These are phyloP conservation scores for Rhodotorula taiwanensis DNA, from an alignment of 768 basidiomycete genomes.

Conservation along the genomic window DNA sequence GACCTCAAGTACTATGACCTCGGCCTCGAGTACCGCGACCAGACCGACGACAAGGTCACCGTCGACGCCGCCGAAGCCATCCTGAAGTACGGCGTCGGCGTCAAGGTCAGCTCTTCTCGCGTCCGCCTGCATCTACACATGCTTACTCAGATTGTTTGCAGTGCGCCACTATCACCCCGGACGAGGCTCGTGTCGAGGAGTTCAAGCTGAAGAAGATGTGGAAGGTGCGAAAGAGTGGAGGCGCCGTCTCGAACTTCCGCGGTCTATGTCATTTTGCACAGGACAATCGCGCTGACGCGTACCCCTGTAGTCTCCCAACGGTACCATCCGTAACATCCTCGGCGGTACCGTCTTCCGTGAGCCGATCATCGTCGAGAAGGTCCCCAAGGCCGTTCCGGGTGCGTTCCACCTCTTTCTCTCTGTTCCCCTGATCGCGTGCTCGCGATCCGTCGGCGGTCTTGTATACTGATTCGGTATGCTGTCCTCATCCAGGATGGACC, in stretches of 20 bases:
- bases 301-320: slow-evolving; percentile 21
- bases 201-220: slow-evolving; percentile 99
- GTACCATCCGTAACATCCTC: slow-evolving; percentile 89
- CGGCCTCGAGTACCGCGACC: slow-evolving; percentile 76
- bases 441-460: not conserved
- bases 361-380: slow-evolving; percentile 82
- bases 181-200: slow-evolving; percentile 60
- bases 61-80: slow-evolving; percentile 91
- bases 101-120: slow-evolving; percentile 53
- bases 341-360: slow-evolving; percentile 98
- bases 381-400: slow-evolving; percentile 80
- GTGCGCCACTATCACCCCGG: slow-evolving; percentile 98
- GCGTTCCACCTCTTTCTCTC: not conserved
- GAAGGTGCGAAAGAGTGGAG: slow-evolving; percentile 44
- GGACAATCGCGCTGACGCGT: not conserved
- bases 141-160: slow-evolving; percentile 9
- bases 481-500: slow-evolving; percentile 63
- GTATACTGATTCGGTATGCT: not conserved
- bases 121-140: not conserved
- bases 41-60: slow-evolving; percentile 93
- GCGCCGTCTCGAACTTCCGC: not conserved
- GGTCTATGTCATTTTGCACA: not conserved
- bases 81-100: slow-evolving; percentile 86
- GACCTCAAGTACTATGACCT: slow-evolving; percentile 64
- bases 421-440: not conserved